A percentile compares a stretch with the other conserved stretches of the same genome.
Conservation (phyloP, 768 basidiomycete genomes). For the Leccinum rimulosum region DNA sequence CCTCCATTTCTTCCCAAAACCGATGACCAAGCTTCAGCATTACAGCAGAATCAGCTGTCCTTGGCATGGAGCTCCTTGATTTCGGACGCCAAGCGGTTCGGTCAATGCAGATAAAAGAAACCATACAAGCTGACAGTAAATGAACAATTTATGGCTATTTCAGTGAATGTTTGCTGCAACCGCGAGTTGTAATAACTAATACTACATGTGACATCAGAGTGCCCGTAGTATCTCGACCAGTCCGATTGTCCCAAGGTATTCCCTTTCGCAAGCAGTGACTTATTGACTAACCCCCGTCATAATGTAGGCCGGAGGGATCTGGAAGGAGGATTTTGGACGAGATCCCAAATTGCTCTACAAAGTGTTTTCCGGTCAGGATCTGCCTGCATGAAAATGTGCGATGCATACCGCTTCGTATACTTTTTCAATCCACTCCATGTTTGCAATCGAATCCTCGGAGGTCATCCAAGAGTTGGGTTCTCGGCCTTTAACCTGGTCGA, state of each 20-base stretch:
- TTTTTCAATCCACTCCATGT: slow-evolving; percentile 57
- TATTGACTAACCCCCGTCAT: slow-evolving; percentile 1
- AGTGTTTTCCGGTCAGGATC: neutral
- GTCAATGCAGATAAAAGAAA: no score
- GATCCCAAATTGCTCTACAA: slow-evolving; percentile 33
- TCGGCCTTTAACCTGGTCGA: slow-evolving; percentile 54
- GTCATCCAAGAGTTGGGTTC: slow-evolving; percentile 53
- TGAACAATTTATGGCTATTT: no score
- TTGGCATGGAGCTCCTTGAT: no score
- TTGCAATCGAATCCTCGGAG: slow-evolving; percentile 50
- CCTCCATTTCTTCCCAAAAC: no score
- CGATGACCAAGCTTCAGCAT: no score
- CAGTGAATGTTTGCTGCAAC: neutral
- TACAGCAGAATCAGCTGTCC: no score
- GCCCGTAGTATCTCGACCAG: neutral
- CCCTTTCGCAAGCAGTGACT: neutral
- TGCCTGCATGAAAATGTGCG: neutral
- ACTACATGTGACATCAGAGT: slow-evolving; percentile 3
- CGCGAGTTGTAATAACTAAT: neutral
- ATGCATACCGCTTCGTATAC: slow-evolving; percentile 50
- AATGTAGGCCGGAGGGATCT: slow-evolving; percentile 7
- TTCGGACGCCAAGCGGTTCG: no score
- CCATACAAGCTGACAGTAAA: no score
- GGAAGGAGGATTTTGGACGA: slow-evolving; percentile 33
- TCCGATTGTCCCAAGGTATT: neutral